Base-by-base conservation (phyloP, 2,329 filamentous ascomycete genomes). In the Fusarium setosum region DNA sequence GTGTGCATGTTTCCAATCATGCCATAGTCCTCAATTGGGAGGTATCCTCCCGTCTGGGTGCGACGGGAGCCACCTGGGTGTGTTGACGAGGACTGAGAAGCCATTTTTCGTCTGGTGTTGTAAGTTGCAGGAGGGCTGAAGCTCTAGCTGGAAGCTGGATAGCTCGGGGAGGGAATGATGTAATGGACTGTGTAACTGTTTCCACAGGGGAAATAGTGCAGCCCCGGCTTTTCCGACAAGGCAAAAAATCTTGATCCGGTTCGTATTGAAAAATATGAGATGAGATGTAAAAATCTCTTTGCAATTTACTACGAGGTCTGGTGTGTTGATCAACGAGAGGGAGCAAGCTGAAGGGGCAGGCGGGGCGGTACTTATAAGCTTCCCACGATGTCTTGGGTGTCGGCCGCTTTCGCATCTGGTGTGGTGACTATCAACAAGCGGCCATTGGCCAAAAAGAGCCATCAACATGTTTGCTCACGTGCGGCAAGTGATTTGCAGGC, bases 1-100 rank as follows among this genome's bases (percentile, higher is more conserved):
- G 91, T 94, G 70, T 89, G 86, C 90, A 94, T 92, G 72, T 93
- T 93, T 21, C 91, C 91, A 70, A 94, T 92, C 76, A 94, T 85
- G 55, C 91, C 91, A 82, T 93, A 93, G 76, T 93, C 87, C 73
- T 93, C 91, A 66, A 93, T 91, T 44, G 85, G 85, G 24, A 87
- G 80, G 68, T 87, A 88, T 29, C 84, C 85, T 12, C 76, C 79
- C 49, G 75, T 73, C 74, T 79, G 77, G 21, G 70, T 65, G 21
- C 76, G 69, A 26, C 76, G 74, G 50, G 74, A 73, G 47, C 67
- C 68, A 11, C 73, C 74, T 35, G 74, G 76, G 59, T 76, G 71
- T 13, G 65, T 73, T 37, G 74, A 73, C 18, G 77, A 65, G 38
- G 71, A 74, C 44, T 76, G 73, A 34, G 73, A 67, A 24, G 77